Base-by-base conservation (phyloP, 169 alveolate species). In the Plasmodium billcollinsi region DNA sequence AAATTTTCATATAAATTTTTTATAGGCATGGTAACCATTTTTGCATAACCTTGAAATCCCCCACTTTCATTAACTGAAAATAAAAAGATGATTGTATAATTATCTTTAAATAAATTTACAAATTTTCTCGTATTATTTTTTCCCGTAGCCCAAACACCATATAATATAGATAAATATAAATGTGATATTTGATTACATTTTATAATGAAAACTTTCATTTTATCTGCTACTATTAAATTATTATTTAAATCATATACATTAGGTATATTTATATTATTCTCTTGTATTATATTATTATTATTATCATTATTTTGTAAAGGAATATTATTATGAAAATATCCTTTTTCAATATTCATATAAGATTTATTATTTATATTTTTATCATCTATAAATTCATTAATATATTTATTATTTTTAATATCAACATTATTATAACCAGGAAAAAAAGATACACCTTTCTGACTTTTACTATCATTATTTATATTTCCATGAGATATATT, bases 141-240 rank as follows among this genome's bases (percentile, higher is more conserved):
- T 39, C 96, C 94, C 1, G 97, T 94, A 6, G 97, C 96, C 97
- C 97, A 95, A 8, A 93, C 92, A 26, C 97, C 97, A 62, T 78
- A 89, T 71, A 91, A 76, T 47, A 95, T 88, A 47, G 97, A 95
- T 59, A 88, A 80, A 63, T 88, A 90, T 15, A 95, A 73, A 89
- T 95, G 93, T 61, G 88, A 91, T 89, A 95, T 94, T 59, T 88
- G 89, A 91, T 91, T 91, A 73, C 96, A 73, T 89, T 95, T 95
- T 26, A 95, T 92, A 76, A 95, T 88, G 89, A 95, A 95, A 33
- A 92, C 85, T 88, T 86, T 85, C 21, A 90, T 74, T 67, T 74
- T 91, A 29, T 71, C 78, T 50, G 58, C 61, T 74, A 1, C 50
- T 1, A 72, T 33, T 39, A 61, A 18, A 1, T 21, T 59, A 59